Evolutionary conservation across 257 asterid genomes (phyloP).

Genomic region (Lycium barbarum): DNA sequence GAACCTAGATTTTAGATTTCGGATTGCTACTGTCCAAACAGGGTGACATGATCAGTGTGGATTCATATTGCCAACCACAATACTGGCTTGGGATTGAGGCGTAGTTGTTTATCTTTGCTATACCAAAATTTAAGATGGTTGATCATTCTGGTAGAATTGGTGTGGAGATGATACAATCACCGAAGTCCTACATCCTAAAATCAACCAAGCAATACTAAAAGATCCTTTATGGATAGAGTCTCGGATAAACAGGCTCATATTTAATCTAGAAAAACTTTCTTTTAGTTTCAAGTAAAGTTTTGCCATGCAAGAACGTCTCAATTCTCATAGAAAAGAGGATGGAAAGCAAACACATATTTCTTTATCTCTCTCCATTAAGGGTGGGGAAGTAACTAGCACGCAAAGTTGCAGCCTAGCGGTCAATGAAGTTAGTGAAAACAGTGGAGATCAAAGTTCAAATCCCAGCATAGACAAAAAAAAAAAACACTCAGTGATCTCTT

Average conservation of each 20-base stretch:
- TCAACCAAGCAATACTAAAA: constrained; percentile 6
- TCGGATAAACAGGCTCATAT: neutral
- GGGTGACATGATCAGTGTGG: neutral
- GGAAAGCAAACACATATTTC: neutral
- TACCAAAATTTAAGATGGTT: constrained; percentile 10
- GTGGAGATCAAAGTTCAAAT: neutral
- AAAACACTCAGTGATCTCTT: neutral
- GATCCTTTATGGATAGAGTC: neutral
- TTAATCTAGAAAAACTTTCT: neutral
- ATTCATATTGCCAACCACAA: neutral
- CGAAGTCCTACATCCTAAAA: constrained; percentile 24
- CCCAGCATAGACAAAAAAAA: neutral
- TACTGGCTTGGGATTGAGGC: neutral
- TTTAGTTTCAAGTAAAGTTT: constrained; percentile 3
- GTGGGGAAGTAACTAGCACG: neutral
- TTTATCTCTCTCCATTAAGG: neutral
- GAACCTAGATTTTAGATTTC: neutral
- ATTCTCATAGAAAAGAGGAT: neutral
- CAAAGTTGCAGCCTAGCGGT: neutral
- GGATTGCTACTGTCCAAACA: neutral
- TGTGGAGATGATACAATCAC: neutral
- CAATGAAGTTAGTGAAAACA: neutral
- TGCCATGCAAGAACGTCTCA: neutral
- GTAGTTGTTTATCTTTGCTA: neutral
- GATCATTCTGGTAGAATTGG: constrained; percentile 15